phyloP scores from a whole-genome alignment of 75 land plant genomes.

The Pseudotsuga menziesii region DNA sequence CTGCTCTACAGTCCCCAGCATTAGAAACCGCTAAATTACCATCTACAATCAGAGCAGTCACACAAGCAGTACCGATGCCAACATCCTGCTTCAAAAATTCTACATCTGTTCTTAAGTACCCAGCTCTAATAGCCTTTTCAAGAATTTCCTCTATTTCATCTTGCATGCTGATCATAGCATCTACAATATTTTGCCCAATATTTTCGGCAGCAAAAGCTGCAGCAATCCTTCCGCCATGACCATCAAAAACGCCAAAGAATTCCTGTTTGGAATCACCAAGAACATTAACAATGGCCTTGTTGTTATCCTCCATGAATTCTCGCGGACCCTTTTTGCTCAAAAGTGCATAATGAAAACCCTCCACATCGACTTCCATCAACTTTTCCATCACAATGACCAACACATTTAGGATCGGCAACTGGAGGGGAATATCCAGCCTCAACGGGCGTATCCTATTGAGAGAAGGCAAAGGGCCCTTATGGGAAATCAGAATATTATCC shows the following conservation, averaged over 20 bases:
- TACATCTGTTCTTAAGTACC: slow-evolving; percentile 62
- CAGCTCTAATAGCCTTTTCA: slow-evolving; percentile 48
- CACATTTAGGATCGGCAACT: too few relatives aligned
- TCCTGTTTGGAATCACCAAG: slow-evolving; percentile 50
- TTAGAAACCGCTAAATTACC: slow-evolving; percentile 63
- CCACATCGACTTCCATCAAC: slow-evolving; percentile 21
- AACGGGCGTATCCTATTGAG: too few relatives aligned
- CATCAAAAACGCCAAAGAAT: slow-evolving; percentile 84
- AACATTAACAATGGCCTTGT: slow-evolving; percentile 37
- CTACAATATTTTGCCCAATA: slow-evolving; percentile 37
- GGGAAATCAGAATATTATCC: too few relatives aligned
- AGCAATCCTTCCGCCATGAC: slow-evolving; percentile 76
- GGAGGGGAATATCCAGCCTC: too few relatives aligned
- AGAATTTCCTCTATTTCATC: slow-evolving; percentile 10
- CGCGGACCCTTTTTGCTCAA: slow-evolving; percentile 64
- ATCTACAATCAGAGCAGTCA: slow-evolving; percentile 55
- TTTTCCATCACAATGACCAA: too few relatives aligned
- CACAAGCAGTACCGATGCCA: slow-evolving; percentile 60
- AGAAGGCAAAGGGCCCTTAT: too few relatives aligned
- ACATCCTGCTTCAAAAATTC: slow-evolving; percentile 41
- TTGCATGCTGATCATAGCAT: slow-evolving; percentile 19
- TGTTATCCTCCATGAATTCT: slow-evolving; percentile 48
- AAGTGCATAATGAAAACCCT: slow-evolving; percentile 35
- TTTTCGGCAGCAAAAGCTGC: slow-evolving; percentile 68
- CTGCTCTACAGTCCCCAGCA: slow-evolving; percentile 77